Evolutionary conservation across 2,329 filamentous ascomycete species (phyloP).

Genomic region (Colletotrichum sp.): DNA sequence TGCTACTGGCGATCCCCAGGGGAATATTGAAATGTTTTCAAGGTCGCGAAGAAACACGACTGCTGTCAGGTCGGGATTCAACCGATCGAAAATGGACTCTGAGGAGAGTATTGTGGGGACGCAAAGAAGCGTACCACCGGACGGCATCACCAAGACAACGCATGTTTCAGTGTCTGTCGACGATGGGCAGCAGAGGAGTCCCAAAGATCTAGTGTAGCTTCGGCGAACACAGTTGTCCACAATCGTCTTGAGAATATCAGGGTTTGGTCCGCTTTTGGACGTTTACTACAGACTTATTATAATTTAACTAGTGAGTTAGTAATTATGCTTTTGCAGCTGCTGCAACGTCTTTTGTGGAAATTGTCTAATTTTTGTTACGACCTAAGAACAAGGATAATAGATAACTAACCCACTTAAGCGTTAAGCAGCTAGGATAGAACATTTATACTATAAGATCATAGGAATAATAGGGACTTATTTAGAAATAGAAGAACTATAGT

Average conservation of each 20-base stretch:
- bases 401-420: too few relatives aligned
- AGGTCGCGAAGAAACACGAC: not conserved
- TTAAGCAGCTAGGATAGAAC: too few relatives aligned
- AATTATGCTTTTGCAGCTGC: not conserved
- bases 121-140: not conserved
- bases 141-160: conserved; percentile 10
- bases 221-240: rapidly evolving
- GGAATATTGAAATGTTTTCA: conserved; percentile 3
- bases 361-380: not conserved
- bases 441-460: too few relatives aligned
- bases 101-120: conserved; percentile 2
- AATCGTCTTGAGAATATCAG: not conserved
- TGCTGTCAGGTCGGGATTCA: not conserved
- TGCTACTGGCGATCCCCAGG: not conserved
- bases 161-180: conserved; percentile 9
- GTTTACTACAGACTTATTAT: not conserved
- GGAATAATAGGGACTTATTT: too few relatives aligned
- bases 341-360: not conserved
- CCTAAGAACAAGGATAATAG: too few relatives aligned
- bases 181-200: not conserved
- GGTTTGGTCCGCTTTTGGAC: not conserved
- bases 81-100: not conserved
- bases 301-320: not conserved
- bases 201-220: not conserved
- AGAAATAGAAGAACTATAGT: too few relatives aligned